Base-by-base conservation (phyloP, 2,329 filamentous ascomycete genomes). In the Ciborinia camelliae region DNA sequence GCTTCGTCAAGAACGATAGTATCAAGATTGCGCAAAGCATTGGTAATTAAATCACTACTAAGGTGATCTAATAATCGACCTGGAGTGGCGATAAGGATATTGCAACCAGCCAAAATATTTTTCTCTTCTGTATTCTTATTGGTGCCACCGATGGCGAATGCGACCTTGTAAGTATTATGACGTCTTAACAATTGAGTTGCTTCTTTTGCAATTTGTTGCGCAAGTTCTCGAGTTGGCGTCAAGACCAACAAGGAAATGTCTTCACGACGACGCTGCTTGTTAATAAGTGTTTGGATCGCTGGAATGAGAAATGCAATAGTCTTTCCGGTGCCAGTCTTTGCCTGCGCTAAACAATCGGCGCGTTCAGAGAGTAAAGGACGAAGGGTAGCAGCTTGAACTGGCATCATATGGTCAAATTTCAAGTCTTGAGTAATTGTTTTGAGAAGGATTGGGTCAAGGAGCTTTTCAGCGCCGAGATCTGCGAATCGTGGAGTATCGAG, bases 1-100 rank as follows among this genome's bases (percentile, higher is more conserved):
- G 95, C 95, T 82, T 99, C 95, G 72, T 99, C 95, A 54, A 99
- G 88, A 69, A 98, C 92, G 53, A 99, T 83, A 71, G 95, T 96
- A 76, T 92, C 90, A 81, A 98, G 89, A 76, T 91, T 88, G 23
- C 68, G 60, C 66, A 75, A 75, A 26, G 64, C 48, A 43, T 71
- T 35, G n/a, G 51, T 58, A 15, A 75, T 62, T 10, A 61, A 79
- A 68, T 85, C 81, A 71, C 90, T 86, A 57, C 90, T 79, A 32
- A 91, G 80, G 69, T 88, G 84, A 75, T 99, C 95, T 72, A 89
- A 70, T 52, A 98, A 80, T 69, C 95, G 89, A 37, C 95, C 95
- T 0, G 95, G 94, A 0, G 95, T 98, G 63, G 89, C 95, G 64
- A 99, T 86, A 57, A 99, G 81, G 61, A 99, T 81, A 78, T 98